Conservation (phyloP, 2,329 filamentous ascomycete genomes). For the Monascus ruber region DNA sequence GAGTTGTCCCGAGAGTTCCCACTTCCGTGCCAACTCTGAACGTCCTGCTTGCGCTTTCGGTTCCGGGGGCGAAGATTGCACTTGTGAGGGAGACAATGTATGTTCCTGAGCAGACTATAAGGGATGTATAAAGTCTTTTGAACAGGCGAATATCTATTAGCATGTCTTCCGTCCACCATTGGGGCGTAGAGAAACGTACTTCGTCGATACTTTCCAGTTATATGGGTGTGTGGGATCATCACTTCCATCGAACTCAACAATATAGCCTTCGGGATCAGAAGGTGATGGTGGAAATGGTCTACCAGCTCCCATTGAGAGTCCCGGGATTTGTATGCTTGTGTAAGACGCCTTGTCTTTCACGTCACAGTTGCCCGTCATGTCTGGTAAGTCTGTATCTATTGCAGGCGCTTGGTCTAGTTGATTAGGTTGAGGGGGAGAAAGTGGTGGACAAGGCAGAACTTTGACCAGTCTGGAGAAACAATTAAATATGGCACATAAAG, state of each 20-base stretch:
- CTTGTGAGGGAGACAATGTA: constrained; percentile 40
- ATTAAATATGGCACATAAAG: no score
- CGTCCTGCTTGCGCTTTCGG: constrained; percentile 39
- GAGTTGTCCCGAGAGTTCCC: constrained; percentile 35
- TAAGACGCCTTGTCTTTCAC: no score
- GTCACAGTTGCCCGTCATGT: no score
- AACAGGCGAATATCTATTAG: no score
- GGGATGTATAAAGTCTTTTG: constrained; percentile 8
- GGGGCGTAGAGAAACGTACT: constrained; percentile 17
- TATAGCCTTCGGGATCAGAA: constrained; percentile 40
- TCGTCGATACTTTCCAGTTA: constrained; percentile 39
- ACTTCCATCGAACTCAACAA: constrained; percentile 43
- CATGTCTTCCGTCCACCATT: background rate
- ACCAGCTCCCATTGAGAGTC: constrained; percentile 14
- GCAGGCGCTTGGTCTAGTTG: no score
- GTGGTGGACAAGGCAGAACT: no score
- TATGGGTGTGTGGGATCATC: constrained; percentile 42
- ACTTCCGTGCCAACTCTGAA: constrained; percentile 37
- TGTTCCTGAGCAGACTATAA: constrained; percentile 33
- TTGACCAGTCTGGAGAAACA: no score
- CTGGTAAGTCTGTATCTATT: no score
- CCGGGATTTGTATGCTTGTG: no score
- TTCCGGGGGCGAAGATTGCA: constrained; percentile 60
- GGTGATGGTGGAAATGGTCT: constrained; percentile 39
- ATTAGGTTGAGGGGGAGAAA: no score